Conservation (phyloP, 2,329 filamentous ascomycete genomes). For the Pestalotiopsis sp. region DNA sequence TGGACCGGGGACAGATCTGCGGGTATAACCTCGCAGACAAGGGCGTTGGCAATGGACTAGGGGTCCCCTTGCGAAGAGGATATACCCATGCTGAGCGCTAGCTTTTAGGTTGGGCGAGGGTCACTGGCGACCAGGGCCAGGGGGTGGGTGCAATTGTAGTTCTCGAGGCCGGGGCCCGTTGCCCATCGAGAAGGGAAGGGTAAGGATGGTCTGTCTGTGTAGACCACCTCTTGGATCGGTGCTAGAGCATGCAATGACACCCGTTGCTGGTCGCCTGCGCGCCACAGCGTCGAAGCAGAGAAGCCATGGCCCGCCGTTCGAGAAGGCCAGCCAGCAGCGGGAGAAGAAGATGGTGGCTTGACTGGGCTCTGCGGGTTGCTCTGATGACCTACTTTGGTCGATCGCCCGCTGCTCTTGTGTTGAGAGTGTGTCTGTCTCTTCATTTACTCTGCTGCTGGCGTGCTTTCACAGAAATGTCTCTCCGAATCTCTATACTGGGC, state of each 20-base stretch:
- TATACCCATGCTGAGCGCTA: conserved; percentile 7
- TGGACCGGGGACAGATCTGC: conserved; percentile 28
- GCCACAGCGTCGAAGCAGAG: not conserved
- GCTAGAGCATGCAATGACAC: conserved; percentile 9
- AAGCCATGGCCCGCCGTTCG: conserved; percentile 6
- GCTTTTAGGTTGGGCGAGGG: conserved; percentile 10
- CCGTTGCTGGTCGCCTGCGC: conserved; percentile 7
- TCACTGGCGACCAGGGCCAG: not conserved
- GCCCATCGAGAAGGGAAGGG: not conserved
- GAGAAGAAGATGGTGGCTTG: conserved; percentile 9
- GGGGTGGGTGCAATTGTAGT: not conserved
- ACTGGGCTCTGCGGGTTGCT: not conserved
- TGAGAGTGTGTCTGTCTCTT: no score
- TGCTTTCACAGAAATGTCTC: not conserved
- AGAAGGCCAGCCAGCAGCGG: conserved; percentile 2
- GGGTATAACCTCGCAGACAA: conserved; percentile 23
- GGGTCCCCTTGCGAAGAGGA: conserved; percentile 22
- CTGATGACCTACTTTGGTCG: not conserved
- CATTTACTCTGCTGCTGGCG: no score
- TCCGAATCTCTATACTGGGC: not conserved
- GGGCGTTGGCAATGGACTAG: conserved; percentile 23
- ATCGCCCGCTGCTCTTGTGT: no score
- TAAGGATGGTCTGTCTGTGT: not conserved
- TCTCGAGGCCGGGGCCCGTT: not conserved
- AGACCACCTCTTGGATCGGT: not conserved